Conservation (phyloP, 1,139 yeast species). For the Insectozyma bohioensis region DNA sequence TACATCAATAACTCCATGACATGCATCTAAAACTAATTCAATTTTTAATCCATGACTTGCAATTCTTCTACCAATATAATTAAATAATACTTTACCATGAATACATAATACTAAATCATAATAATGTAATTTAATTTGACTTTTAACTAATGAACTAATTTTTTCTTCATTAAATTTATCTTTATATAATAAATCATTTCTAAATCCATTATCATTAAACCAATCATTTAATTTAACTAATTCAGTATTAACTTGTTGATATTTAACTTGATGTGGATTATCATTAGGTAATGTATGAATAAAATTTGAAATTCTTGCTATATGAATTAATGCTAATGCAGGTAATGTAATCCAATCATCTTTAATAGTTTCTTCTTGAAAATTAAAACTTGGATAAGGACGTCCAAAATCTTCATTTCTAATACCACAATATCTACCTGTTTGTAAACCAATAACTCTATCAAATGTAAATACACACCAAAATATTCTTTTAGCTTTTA, state of each 20-base stretch:
- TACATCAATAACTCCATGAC: slow-evolving; percentile 35
- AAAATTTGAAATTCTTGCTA: slow-evolving; percentile 39
- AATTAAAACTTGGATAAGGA: slow-evolving; percentile 35
- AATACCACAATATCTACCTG: slow-evolving; percentile 50
- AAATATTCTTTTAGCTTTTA: slow-evolving; percentile 54
- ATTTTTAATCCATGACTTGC: slow-evolving; percentile 33
- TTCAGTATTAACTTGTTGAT: slow-evolving; percentile 37
- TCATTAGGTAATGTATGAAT: slow-evolving; percentile 31
- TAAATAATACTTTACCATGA: slow-evolving; percentile 39
- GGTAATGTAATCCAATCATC: slow-evolving; percentile 59
- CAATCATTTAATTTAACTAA: slow-evolving; percentile 29
- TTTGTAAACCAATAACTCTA: slow-evolving; percentile 52
- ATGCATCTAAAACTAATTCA: slow-evolving; percentile 36
- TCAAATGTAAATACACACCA: slow-evolving; percentile 62
- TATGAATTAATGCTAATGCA: slow-evolving; percentile 47
- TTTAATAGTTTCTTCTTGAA: slow-evolving; percentile 25
- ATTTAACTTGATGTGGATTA: slow-evolving; percentile 28
- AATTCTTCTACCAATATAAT: slow-evolving; percentile 33
- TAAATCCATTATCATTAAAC: slow-evolving; percentile 39
- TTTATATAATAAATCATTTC: slow-evolving; percentile 29
- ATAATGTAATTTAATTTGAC: slow-evolving; percentile 42
- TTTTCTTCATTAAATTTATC: slow-evolving; percentile 2
- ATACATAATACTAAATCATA: slow-evolving; percentile 39
- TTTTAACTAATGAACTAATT: slow-evolving; percentile 27
- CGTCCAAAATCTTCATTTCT: slow-evolving; percentile 34